Evolutionary conservation across 2,329 filamentous ascomycete species (phyloP).

Genomic region (Bipolaris oryzae): DNA sequence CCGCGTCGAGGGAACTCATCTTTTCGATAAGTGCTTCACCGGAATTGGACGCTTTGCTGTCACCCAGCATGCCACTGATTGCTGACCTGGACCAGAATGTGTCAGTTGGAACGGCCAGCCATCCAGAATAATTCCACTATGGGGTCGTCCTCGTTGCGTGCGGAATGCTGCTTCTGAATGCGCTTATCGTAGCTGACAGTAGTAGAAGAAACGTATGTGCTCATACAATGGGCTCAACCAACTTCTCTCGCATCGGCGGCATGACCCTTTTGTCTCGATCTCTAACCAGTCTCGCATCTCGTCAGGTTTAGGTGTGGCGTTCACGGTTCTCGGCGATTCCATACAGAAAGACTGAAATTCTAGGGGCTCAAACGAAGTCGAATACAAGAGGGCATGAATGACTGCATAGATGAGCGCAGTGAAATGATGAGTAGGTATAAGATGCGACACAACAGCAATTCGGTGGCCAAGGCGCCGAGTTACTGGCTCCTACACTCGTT

Average conservation of each 20-base stretch:
- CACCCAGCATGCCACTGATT: not conserved
- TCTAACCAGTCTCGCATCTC: not conserved
- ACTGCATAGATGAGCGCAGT: not conserved
- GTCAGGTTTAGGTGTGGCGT: not conserved
- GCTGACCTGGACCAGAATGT: not conserved
- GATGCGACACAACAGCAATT: not conserved
- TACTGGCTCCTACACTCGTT: conserved; percentile 1
- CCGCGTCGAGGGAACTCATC: not conserved
- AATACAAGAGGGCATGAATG: not conserved
- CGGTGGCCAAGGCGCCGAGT: conserved; percentile 2
- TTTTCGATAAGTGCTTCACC: not conserved
- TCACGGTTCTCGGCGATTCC: not conserved
- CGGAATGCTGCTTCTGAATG: not conserved
- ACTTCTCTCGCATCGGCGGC: not conserved
- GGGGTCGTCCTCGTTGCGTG: not conserved
- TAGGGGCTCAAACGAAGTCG: not conserved
- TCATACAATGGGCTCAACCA: not conserved
- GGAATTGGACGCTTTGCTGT: not conserved
- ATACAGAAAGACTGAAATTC: conserved; percentile 1
- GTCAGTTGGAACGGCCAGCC: not conserved
- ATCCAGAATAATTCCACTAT: not conserved
- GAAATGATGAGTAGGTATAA: conserved; percentile 1
- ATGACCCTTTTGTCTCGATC: not conserved
- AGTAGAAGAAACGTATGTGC: not conserved
- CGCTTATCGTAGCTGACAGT: not conserved